Base-by-base conservation (phyloP, 345 rosid genomes). In the Litchi chinensis region DNA sequence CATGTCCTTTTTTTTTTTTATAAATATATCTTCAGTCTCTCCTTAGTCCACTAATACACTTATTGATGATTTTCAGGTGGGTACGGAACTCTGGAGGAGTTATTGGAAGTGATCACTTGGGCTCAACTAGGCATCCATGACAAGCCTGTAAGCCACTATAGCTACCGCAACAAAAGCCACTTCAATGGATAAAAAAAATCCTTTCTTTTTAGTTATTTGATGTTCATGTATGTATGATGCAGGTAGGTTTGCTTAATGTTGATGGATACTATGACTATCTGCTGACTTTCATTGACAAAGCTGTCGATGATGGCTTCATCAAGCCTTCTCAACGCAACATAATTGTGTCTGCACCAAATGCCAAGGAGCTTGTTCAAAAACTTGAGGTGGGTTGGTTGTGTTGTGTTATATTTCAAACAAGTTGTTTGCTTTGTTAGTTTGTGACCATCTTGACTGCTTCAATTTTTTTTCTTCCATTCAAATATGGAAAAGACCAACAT, bases 211-310 rank as follows among this genome's bases (percentile, higher is more conserved):
- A 32, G 37, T 32, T 32, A 32, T 32, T 32, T 2, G 37, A 32
- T 32, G 37, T 32, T 46, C 52, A 3, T 46, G 5, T 37, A 0
- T 56, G 24, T 39, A 77, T 76, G 26, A 13, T 68, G 81, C 87
- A 95, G 99, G 99, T 95, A 82, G 99, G 99, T 73, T 91, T 95
- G 85, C 90, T 95, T 21, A 93, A 95, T 66, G 98, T 95, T 70
- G 99, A 93, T 87, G 99, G 99, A 8, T 95, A 93, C 82, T 95
- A 95, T 82, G 86, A 93, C 88, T 85, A 79, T 77, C 91, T 95
- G 24, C 92, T 95, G 70, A 89, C 91, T 37, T 88, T 91, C 90
- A 90, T 95, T 50, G 98, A 95, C 87, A 93, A 95, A 89, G 99
- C 98, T 81, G 98, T 95, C 77, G 98, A 92, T 79, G 98, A 95